phyloP scores from a whole-genome alignment of 768 basidiomycete species.

The Tulasnella sp. region DNA sequence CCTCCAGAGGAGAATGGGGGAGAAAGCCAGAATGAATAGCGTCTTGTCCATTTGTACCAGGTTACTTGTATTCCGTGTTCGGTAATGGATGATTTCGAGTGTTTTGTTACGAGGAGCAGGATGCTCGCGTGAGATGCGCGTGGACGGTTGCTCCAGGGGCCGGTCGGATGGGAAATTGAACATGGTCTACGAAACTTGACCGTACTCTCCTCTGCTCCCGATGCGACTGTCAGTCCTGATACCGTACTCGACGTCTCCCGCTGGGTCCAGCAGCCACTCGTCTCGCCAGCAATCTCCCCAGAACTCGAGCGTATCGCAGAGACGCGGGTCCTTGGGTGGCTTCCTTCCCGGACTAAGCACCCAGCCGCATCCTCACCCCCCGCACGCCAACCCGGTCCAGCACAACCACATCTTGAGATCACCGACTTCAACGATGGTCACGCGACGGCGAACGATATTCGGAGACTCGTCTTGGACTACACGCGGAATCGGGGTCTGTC shows the following conservation, averaged over 20 bases:
- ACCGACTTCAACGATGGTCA: neutral
- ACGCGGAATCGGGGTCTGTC: conserved; percentile 3
- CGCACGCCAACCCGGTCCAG: too few relatives aligned
- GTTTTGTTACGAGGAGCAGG: neutral
- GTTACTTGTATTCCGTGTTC: too few relatives aligned
- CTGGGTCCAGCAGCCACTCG: too few relatives aligned
- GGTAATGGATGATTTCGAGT: neutral
- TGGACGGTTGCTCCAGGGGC: too few relatives aligned
- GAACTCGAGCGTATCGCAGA: too few relatives aligned
- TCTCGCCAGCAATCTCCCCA: too few relatives aligned
- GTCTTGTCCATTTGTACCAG: too few relatives aligned
- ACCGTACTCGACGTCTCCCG: neutral
- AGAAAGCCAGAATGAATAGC: neutral
- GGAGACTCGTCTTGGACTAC: neutral
- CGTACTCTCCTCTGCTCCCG: neutral
- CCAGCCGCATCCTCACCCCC: too few relatives aligned
- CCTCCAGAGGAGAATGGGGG: neutral
- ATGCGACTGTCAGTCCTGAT: conserved; percentile 4
- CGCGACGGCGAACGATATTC: neutral
- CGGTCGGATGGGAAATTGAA: too few relatives aligned
- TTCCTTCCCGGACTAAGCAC: too few relatives aligned
- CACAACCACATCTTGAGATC: neutral
- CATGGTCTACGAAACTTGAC: too few relatives aligned
- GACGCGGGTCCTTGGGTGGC: too few relatives aligned
- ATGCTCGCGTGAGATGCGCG: neutral